Base-by-base conservation (phyloP, 2,329 filamentous ascomycete species). In the Xylariaceae sp. region DNA sequence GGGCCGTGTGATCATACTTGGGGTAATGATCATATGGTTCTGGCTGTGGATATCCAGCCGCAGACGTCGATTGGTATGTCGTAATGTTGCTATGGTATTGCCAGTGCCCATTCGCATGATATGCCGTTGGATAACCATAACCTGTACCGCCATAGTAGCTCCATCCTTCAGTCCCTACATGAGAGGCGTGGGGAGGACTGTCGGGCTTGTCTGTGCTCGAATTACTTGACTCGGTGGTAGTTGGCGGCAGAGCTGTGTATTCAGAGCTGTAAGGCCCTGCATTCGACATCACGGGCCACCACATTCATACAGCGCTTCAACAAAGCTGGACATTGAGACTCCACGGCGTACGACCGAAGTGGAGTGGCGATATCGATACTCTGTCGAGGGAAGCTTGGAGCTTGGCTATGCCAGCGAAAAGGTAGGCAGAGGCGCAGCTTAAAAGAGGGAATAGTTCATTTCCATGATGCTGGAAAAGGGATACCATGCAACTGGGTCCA, bases 261-360 rank as follows among this genome's bases (percentile, higher is more conserved):
- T 47, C 49, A 22, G 46, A 49, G 33, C 45, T 42, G 44, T 44
- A 52, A 43, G 52, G 52, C 32, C 44, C 49, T 49, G 49, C 49
- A 51, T 43, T 49, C 40, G 46, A 40, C 52, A 54, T 54, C 22
- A 52, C 49, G 48, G 52, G 17, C 49, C 49, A 54, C 52, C 52
- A 54, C 52, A 54, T 52, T 54, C 52, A 52, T 47, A 15, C 42
- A 47, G 45, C 45, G 18, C 18, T 27, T 27, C 51, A 36, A 31
- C 42, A 14, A 30, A 40, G 40, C 36, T 42, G 43, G 49, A 44
- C 52, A 54, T 54, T 19, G 52, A 54, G 46, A 14, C 46, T 35
- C 27, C 32, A 31, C 48, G 18, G 32, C 17, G 22, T 27, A 27
- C 22, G 22, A 27, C 22, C 22, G 22, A 27, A 27, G 22, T 4